Evolutionary conservation across 495 filamentous ascomycete species (phyloP), one percentile per base, ranked within the genome.

Genomic region (Chaetomium tenue): DNA sequence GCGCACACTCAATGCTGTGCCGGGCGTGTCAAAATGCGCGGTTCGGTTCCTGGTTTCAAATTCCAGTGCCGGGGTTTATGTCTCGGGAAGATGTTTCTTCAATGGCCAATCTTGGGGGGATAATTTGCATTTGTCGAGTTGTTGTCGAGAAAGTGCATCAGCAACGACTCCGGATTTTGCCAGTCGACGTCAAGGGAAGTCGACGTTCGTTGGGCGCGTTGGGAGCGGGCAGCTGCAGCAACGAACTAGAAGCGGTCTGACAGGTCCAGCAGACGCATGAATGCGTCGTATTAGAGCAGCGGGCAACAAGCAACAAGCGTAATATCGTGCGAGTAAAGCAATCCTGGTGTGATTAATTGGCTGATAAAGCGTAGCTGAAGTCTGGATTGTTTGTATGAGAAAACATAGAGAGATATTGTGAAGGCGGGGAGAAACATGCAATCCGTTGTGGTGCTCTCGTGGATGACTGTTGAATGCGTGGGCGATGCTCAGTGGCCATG

Each of bases 1-100:
- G 61, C 61, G 46, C 61, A 57, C 53, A 57, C 33, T 47, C 61
- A 61, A 51, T 48, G 25, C 52, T 42, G 42, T 30, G 8, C 26
- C 25, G 18, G 46, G 46, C 51, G 60, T n/a, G 52, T 57, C 52
- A 56, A 61, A 63, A 63, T 54, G 42, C 33, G 40, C 11, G 50
- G 22, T 23, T 22, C 48, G 7, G 42, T 37, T 55, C 37, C 51
- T 23, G 60, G 25, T 22, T 47, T 63, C 22, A 39, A 20, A 44
- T 18, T 63, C 40, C 33, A 57, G 33, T 37, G 33, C 33, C 33
- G 33, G 33, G 33, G 33, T 37, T 37, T 37, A 12, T 37, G 33
- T 37, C 33, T 37, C 33, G 33, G 33, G 33, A 37, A 37, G 33
- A 37, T 37, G 33, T 37, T 37, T 37, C 6, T 37, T 37, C 9